Evolutionary conservation across 2,329 filamentous ascomycete genomes (phyloP), one percentile per base, ranked within the genome.

Genomic region (Phialemoniopsis sp.): DNA sequence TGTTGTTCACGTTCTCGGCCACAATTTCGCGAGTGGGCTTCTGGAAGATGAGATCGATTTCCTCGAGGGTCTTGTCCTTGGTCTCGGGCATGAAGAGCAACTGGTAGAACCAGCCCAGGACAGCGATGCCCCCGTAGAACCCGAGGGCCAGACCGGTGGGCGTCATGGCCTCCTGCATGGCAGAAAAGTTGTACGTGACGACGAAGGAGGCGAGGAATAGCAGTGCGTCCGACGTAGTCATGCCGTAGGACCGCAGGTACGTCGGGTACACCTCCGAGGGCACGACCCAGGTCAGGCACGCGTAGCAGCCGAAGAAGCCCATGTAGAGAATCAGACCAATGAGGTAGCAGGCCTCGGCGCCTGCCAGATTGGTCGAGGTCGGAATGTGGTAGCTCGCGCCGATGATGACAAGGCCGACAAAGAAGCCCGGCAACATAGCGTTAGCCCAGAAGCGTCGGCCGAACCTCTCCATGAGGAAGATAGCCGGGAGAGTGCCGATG

Each of bases 41-140:
- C 36, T 73, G 69, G 55, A 87, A 86, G 15, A 87, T 65, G 29
- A 78, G 63, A 44, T 87, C 82, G 43, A 87, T 86, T 59, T 87
- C 83, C 60, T 87, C 84, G 0, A 87, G 72, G 4, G 63, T 70
- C 60, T 73, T 74, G 56, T 82, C 77, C 67, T 86, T 86, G 3
- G 82, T 87, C 66, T 87, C 82, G 0, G 81, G 82, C 84, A 87
- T 87, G 62, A 87, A 87, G 36, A 87, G 56, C 34, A 87, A 67
- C 62, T 87, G 83, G 58, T 87, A 87, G 49, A 85, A 65, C 74
- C 81, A 85, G 12, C 82, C 84, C 0, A 87, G 9, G 1, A 84
- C 71, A 0, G 83, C 83, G 39, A 87, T 87, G 13, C 84, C 84
- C 5, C 84, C 83, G 56, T 86, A 88, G 61, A 88, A 87, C 3